Evolutionary conservation across 257 asterid species (phyloP).

Genomic region (Primulina huaijiensis): DNA sequence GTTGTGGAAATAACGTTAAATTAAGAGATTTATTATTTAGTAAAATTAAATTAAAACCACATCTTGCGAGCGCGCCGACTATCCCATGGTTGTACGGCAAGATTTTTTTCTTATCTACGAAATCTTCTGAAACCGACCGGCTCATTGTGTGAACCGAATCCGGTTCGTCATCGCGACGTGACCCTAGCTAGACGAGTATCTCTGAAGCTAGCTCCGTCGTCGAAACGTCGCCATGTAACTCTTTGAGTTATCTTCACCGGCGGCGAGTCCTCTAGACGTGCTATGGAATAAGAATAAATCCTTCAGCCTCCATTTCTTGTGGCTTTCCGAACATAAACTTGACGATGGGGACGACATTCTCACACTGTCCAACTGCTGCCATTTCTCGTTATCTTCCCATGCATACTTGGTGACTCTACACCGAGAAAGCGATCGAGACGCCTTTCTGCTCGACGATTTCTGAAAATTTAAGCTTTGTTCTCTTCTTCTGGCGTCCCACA

Average conservation of each 20-base stretch:
- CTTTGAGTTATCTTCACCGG: conserved; percentile 38
- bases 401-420: conserved; percentile 33
- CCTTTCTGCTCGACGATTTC: conserved; percentile 36
- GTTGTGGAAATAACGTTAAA: too few relatives aligned
- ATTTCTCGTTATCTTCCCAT: conserved; percentile 35
- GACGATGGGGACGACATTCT: conserved; percentile 19
- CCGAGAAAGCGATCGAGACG: conserved; percentile 44
- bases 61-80: conserved; percentile 56
- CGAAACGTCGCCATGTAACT: conserved; percentile 29
- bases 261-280: conserved; percentile 47
- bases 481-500: conserved; percentile 29
- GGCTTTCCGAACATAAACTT: conserved; percentile 23
- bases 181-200: not conserved
- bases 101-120: conserved; percentile 59
- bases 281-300: conserved; percentile 50
- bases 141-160: conserved; percentile 65
- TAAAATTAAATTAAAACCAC: conserved; percentile 40
- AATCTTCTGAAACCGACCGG: conserved; percentile 65
- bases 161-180: conserved; percentile 22
- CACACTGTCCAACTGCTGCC: not conserved
- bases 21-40: conserved; percentile 25
- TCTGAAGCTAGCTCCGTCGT: not conserved
- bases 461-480: conserved; percentile 21
- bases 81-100: conserved; percentile 76
- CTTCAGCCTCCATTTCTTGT: conserved; percentile 38